Evolutionary conservation across 306 rosid genomes (phyloP), one percentile per base, ranked within the genome.

Genomic region (Gastrolobium villosum): DNA sequence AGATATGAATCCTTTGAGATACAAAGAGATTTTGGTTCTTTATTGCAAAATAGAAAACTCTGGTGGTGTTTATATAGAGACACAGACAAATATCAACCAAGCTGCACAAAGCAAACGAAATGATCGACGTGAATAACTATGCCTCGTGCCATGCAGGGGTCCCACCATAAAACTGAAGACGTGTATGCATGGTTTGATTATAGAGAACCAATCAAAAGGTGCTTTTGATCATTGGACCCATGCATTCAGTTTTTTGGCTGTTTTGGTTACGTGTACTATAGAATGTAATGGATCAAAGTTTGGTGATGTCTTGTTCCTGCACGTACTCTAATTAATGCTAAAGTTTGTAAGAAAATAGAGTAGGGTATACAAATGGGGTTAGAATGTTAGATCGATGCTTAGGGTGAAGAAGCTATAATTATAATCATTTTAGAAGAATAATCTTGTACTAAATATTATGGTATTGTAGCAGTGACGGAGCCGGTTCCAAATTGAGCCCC

Each of bases 31-130:
- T 28, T 44, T 30, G 26, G 14, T 20, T 13, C 5, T 30, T 20
- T 20, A 11, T 10, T 41, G 37, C 1, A 11, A 26, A 66, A 26
- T 46, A 31, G 41, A 3, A 2, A 67, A 10, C 54, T 45, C 28
- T 28, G 28, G 2, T 34, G 56, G 43, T 31, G 73, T 67, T 67
- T 67, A 67, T 67, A 67, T 67, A 67, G 73, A 1, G 73, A 1
- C 10, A 5, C 3, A 1, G 36, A 4, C 4, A 15, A 3, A 0
- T 5, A 14, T n/a, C 5, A 36, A 13, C 10, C 10, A 60, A 5
- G 14, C n/a, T 39, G 26, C n/a, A 15, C 5, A 32, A 34, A 32
- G 43, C 4, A 13, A 34, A 60, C 1, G 43, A 60, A 60, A 34
- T 4, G 39, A 31, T 57, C 32, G 6, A 11, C 35, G 35, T 1